These are phyloP conservation scores for Calamus simplicifolius DNA, from an alignment of 176 grass and related monocot genomes.

Conservation along the genomic window DNA sequence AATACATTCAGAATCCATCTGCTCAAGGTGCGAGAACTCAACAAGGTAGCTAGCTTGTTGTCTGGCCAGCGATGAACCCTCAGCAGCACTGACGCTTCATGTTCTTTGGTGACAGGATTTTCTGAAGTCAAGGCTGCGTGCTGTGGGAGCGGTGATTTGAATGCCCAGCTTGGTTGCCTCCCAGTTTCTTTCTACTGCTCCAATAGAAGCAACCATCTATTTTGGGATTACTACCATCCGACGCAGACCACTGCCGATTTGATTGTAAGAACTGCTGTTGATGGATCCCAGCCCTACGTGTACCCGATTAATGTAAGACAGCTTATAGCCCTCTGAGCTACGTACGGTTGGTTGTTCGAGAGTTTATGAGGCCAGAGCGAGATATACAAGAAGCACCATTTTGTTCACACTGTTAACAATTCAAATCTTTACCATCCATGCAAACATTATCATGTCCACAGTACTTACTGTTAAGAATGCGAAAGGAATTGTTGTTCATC, in stretches of 20 bases:
- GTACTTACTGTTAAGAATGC: too few species aligned
- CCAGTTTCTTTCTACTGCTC: constrained; percentile 55
- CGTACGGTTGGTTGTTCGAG: too few species aligned
- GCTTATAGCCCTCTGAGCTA: constrained; percentile 15
- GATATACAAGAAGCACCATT: too few species aligned
- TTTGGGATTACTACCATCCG: constrained; percentile 87
- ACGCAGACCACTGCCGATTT: constrained; percentile 53
- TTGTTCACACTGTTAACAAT: too few species aligned
- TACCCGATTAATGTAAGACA: constrained; percentile 55
- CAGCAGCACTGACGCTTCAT: not conserved
- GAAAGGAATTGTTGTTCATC: too few species aligned
- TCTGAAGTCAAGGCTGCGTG: constrained; percentile 57
- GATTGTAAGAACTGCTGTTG: constrained; percentile 32
- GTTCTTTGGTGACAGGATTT: constrained; percentile 28
- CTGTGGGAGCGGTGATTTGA: constrained; percentile 74
- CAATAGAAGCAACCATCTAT: constrained; percentile 44
- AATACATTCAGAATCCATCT: constrained; percentile 37
- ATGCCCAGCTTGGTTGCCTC: constrained; percentile 56
- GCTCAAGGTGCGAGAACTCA: constrained; percentile 19
- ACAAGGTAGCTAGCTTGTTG: not conserved
- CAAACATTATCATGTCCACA: too few species aligned
- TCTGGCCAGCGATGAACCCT: not conserved
- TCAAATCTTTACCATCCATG: too few species aligned
- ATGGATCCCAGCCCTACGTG: constrained; percentile 42
- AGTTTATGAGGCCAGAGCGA: too few species aligned